Evolutionary conservation across 2,329 filamentous ascomycete species (phyloP).

Genomic region (Curvularia sp.): DNA sequence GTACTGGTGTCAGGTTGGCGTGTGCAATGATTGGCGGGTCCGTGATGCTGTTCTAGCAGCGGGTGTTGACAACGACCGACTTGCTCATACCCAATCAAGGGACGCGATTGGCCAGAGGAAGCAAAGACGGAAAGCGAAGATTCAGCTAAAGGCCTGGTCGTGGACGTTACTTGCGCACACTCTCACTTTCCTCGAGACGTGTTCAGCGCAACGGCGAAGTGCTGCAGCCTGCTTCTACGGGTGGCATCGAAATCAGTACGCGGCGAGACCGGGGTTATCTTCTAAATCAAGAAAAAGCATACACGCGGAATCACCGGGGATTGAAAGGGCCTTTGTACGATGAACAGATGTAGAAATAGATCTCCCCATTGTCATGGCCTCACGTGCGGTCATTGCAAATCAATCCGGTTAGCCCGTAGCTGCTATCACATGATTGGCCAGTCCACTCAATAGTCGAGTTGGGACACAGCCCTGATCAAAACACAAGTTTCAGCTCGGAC

Average conservation of each 20-base stretch:
- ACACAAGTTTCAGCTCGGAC: not conserved
- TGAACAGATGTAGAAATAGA: constrained; percentile 11
- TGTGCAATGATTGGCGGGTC: constrained; percentile 9
- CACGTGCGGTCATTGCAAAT: constrained; percentile 11
- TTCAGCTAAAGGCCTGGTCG: not conserved
- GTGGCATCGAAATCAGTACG: not conserved
- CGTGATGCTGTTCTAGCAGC: constrained; percentile 17
- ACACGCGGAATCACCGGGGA: not conserved
- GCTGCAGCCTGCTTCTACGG: constrained; percentile 10
- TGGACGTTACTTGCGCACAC: constrained; percentile 3
- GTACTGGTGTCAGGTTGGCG: constrained; percentile 5
- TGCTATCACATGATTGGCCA: constrained; percentile 5
- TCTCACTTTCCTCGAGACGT: not conserved
- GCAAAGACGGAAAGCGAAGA: not conserved
- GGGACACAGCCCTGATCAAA: not conserved
- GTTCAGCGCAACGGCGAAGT: not conserved
- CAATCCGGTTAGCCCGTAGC: constrained; percentile 9
- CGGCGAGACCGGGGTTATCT: constrained; percentile 1
- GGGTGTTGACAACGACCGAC: constrained; percentile 8
- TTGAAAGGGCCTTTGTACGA: constrained; percentile 5
- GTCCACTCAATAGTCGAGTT: not conserved
- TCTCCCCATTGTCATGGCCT: constrained; percentile 18
- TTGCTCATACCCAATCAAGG: not conserved
- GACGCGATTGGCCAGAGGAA: not conserved
- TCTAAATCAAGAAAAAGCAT: constrained; percentile 6